Base-by-base conservation (phyloP, 192 early-diverging fungal species). In the Backusella luteola region DNA sequence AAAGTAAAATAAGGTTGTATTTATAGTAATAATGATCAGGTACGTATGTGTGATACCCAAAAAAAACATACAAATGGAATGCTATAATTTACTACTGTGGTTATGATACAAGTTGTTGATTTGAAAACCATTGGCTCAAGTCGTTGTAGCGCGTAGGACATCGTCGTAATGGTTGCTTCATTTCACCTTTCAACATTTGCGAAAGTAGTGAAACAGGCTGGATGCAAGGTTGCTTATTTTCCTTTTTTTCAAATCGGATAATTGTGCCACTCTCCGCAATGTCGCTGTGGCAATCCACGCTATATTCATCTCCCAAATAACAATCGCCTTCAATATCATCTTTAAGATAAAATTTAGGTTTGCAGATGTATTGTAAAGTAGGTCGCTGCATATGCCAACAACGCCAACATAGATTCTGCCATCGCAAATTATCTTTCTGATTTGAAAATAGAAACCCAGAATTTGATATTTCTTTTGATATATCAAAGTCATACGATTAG, bases 201-300 rank as follows among this genome's bases (percentile, higher is more conserved):
- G 56, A 63, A 63, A 63, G 56, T 63, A 63, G 56, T 29, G 56
- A 63, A 63, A 63, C 56, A 63, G 56, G 56, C 26, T 63, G 56
- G 56, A 63, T 63, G 56, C 56, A 63, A 26, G 56, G 56, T 26
- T 63, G 56, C 56, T 26, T 63, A 63, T 63, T 63, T 63, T 63
- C 56, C 56, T 63, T 63, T 63, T 63, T 63, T 63, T 63, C 56
- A 63, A 63, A 63, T 63, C 26, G 23, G 56, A 63, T 63, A 12
- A 14, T 63, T 63, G 56, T 29, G n/a, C 26, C 26, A 63, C 56
- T 63, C 1, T 63, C 56, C 9, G 11, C 56, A 63, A 12, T 63
- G 21, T 29, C 21, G 29, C 56, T 63, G 21, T 6, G 56, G 15
- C 42, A 44, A 14, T 44, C 15, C 14, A 44, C 15, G 19, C 14